Evolutionary conservation across 257 asterid genomes (phyloP).

Genomic region (Nicotiana attenuata): DNA sequence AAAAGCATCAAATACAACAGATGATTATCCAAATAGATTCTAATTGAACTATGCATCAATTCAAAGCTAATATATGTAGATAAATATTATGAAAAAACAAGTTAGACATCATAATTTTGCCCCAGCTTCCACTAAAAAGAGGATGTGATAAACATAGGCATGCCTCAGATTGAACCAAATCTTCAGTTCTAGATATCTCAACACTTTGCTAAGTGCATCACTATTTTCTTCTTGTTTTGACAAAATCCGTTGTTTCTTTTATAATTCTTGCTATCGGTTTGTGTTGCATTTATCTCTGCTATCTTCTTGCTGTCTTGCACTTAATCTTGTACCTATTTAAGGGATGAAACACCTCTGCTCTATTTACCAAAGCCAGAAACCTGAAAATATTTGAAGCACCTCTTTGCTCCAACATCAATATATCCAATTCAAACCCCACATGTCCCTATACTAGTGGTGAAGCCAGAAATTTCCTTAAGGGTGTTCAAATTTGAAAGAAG

Average conservation of each 20-base stretch:
- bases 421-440: background rate
- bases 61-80: background rate
- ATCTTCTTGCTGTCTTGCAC: background rate
- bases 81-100: background rate
- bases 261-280: background rate
- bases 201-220: background rate
- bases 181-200: background rate
- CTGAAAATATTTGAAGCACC: background rate
- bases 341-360: background rate
- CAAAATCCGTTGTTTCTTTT: background rate
- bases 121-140: background rate
- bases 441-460: background rate
- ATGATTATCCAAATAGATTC: background rate
- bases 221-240: background rate
- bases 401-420: background rate
- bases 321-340: background rate
- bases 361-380: background rate
- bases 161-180: slow-evolving; percentile 3
- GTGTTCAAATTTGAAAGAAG: no score
- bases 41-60: background rate
- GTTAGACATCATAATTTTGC: background rate
- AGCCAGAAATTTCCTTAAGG: no score
- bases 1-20: background rate
- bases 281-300: background rate
- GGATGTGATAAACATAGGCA: background rate